These are phyloP conservation scores for Nakaseomyces nivariensis DNA, from an alignment of 1,139 yeast species.

Conservation along the genomic window DNA sequence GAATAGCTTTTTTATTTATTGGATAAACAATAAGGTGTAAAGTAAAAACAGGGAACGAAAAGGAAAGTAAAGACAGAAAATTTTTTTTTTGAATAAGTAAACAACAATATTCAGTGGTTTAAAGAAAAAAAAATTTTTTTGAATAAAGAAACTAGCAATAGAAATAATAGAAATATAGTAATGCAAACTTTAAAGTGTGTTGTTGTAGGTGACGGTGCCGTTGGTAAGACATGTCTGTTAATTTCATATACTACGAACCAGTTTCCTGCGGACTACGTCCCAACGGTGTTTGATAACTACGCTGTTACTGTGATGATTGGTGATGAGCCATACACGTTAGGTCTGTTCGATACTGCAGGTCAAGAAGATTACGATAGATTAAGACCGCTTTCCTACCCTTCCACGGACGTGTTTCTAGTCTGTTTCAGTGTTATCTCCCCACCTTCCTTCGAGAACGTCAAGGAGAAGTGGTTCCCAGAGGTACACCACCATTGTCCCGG, in stretches of 20 bases:
- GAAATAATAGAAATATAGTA: not conserved
- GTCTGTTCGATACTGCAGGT: slow-evolving; percentile 93
- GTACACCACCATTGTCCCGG: slow-evolving; percentile 96
- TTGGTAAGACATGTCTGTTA: slow-evolving; percentile 81
- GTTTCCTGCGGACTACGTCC: slow-evolving; percentile 80
- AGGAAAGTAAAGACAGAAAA: no score
- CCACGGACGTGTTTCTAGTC: slow-evolving; percentile 87
- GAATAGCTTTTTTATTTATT: no score
- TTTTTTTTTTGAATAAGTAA: no score
- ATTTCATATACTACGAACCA: slow-evolving; percentile 81
- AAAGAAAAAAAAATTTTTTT: no score
- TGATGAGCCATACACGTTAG: slow-evolving; percentile 92
- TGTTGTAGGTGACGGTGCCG: slow-evolving; percentile 96
- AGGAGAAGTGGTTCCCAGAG: slow-evolving; percentile 96
- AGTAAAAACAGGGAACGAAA: no score
- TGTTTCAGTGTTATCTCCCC: slow-evolving; percentile 93
- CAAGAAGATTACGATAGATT: slow-evolving; percentile 96
- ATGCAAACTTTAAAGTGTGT: slow-evolving; percentile 91
- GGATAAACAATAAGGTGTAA: no score
- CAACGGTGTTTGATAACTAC: slow-evolving; percentile 87
- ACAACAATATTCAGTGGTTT: no score
- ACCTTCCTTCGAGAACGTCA: slow-evolving; percentile 89
- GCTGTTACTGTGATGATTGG: slow-evolving; percentile 97
- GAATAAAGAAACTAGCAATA: not conserved
- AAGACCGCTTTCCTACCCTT: slow-evolving; percentile 90